Conservation (phyloP, 768 basidiomycete genomes). For the Phlegmacium glaucopus region DNA sequence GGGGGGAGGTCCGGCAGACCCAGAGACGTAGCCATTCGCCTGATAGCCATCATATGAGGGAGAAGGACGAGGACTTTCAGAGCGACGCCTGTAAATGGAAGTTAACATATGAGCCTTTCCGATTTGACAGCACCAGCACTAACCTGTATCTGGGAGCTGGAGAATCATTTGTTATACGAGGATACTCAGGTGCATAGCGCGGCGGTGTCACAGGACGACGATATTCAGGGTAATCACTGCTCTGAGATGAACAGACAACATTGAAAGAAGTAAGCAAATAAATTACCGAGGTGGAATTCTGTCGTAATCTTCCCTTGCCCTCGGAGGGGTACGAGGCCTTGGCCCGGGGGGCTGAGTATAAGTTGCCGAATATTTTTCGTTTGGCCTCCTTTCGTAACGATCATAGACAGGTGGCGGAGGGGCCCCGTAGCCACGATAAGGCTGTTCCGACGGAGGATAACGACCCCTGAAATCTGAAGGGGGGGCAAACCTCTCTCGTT, state of each 20-base stretch:
- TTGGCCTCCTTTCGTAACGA: constrained; percentile 55
- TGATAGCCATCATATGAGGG: constrained; percentile 52
- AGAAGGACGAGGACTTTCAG: constrained; percentile 61
- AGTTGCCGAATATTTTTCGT: constrained; percentile 40
- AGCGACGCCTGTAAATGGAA: constrained; percentile 53
- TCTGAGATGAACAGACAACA: constrained; percentile 4
- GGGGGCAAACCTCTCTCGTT: constrained; percentile 52
- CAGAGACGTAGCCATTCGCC: constrained; percentile 45
- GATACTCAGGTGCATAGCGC: constrained; percentile 49
- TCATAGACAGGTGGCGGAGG: constrained; percentile 58
- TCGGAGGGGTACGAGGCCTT: constrained; percentile 56
- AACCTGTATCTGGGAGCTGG: constrained; percentile 46
- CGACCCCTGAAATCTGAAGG: constrained; percentile 57
- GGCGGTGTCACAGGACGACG: constrained; percentile 53
- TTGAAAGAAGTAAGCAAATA: neutral
- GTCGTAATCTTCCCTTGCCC: constrained; percentile 64
- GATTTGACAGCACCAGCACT: constrained; percentile 9
- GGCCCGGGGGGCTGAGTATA: constrained; percentile 48
- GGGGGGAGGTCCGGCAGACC: constrained; percentile 32
- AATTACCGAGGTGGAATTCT: constrained; percentile 54
- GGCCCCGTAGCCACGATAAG: constrained; percentile 49
- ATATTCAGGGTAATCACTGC: constrained; percentile 58
- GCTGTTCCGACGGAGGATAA: constrained; percentile 50
- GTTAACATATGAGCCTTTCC: neutral
- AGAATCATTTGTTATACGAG: constrained; percentile 43